Evolutionary conservation across 805 yeast genomes (phyloP).

Genomic region (Ogataea pignaliae): DNA sequence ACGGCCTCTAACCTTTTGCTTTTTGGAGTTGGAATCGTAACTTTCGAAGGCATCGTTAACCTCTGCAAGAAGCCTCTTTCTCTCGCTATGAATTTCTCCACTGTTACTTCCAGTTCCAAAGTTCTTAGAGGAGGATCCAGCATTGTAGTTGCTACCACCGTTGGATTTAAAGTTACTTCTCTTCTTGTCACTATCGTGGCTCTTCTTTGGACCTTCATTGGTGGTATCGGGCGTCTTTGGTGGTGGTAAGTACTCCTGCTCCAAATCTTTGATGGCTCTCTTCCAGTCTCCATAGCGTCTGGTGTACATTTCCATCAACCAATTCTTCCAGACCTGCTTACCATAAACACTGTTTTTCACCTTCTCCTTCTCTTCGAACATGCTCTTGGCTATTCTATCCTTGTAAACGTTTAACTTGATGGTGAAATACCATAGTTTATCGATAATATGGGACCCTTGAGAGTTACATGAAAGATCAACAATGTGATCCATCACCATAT

Average conservation of each 20-base stretch:
- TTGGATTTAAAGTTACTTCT: background rate
- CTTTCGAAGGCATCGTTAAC: background rate
- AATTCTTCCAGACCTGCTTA: slow-evolving; percentile 89
- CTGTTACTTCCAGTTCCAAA: background rate
- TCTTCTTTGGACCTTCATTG: background rate
- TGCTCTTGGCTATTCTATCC: slow-evolving; percentile 74
- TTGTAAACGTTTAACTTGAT: slow-evolving; percentile 74
- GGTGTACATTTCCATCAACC: slow-evolving; percentile 78
- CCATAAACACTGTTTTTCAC: slow-evolving; percentile 89
- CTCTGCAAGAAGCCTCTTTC: background rate
- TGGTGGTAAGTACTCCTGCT: background rate
- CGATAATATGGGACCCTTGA: slow-evolving; percentile 88
- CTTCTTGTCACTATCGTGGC: background rate
- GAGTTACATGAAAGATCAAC: slow-evolving; percentile 72
- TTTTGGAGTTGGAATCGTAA: background rate
- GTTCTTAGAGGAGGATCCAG: background rate
- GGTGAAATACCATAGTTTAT: slow-evolving; percentile 77
- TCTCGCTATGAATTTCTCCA: background rate
- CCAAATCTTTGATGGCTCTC: slow-evolving; percentile 37
- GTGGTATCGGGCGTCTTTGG: slow-evolving; percentile 1
- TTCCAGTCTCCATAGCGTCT: slow-evolving; percentile 86
- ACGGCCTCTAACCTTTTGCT: background rate
- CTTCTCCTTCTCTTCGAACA: slow-evolving; percentile 52
- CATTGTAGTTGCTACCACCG: background rate
- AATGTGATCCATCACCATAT: slow-evolving; percentile 49